phyloP scores from a whole-genome alignment of 148 eudicot species.

The Drosera capensis region DNA sequence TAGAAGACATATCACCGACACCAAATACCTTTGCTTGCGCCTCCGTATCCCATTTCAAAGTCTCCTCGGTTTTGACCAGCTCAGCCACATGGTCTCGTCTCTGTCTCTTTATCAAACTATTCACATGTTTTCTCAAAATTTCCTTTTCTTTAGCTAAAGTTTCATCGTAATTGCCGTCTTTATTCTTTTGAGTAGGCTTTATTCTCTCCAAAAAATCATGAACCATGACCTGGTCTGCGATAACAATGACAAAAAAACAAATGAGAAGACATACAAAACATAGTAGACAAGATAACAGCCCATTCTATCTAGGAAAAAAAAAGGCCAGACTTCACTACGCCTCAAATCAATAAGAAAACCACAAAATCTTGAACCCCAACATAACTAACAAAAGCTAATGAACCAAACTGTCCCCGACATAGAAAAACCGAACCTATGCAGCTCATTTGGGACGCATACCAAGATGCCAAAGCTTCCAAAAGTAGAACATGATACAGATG shows the following conservation, averaged over 20 bases:
- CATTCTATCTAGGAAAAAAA: no score
- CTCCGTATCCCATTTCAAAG: constrained; percentile 65
- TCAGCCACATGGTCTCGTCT: constrained; percentile 45
- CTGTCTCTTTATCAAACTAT: constrained; percentile 48
- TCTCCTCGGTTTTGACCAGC: constrained; percentile 50
- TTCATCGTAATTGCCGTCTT: constrained; percentile 26
- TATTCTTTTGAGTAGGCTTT: constrained; percentile 27
- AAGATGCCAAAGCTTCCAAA: no score
- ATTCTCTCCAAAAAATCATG: constrained; percentile 72
- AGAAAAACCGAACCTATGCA: no score
- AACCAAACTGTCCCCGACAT: no score
- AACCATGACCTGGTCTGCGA: constrained; percentile 66
- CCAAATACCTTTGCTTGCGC: constrained; percentile 69
- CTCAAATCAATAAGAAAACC: no score
- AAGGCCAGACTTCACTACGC: no score
- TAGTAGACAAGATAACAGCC: neutral
- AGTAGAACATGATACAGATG: neutral
- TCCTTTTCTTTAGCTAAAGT: constrained; percentile 37
- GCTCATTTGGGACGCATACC: no score
- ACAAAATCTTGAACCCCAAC: no score
- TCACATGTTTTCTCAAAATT: constrained; percentile 54
- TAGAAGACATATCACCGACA: neutral
- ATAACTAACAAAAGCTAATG: no score
- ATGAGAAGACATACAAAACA: constrained; percentile 2
- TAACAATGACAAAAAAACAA: constrained; percentile 1